Evolutionary conservation across 257 asterid species (phyloP).

Genomic region (Solanum chiquidenum): DNA sequence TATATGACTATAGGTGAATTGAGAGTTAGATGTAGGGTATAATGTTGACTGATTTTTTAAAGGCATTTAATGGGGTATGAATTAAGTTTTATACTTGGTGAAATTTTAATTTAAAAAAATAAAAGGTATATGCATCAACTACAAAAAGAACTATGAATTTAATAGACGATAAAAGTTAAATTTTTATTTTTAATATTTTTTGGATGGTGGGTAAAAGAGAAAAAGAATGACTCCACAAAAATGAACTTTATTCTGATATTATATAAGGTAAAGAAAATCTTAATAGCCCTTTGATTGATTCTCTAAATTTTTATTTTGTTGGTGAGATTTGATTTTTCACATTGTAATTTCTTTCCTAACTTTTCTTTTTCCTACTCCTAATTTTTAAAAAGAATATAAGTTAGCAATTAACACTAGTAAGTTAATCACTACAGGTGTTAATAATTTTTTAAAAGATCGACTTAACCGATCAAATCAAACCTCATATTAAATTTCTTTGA

Average conservation of each 20-base stretch:
- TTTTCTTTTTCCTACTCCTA: not conserved
- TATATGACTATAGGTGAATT: not conserved
- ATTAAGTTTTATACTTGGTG: not conserved
- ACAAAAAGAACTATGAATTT: not conserved
- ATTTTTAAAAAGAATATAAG: not conserved
- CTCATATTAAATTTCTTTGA: not conserved
- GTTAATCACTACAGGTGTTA: not conserved
- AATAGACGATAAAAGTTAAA: not conserved
- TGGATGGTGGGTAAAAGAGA: not conserved
- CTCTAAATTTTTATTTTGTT: not conserved
- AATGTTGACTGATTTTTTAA: not conserved
- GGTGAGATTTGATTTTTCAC: not conserved
- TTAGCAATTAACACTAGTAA: not conserved
- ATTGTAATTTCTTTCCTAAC: not conserved
- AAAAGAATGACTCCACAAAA: not conserved
- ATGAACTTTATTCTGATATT: not conserved
- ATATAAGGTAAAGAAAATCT: not conserved
- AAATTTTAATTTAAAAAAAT: not conserved
- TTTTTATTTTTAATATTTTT: not conserved
- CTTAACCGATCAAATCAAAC: not conserved
- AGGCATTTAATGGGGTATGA: not conserved
- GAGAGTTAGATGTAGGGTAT: not conserved
- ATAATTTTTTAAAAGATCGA: not conserved
- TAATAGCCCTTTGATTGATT: not conserved
- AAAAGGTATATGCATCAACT: not conserved